phyloP scores from a whole-genome alignment of 164 flowering plant species.

The Stephania yunnanensis region DNA sequence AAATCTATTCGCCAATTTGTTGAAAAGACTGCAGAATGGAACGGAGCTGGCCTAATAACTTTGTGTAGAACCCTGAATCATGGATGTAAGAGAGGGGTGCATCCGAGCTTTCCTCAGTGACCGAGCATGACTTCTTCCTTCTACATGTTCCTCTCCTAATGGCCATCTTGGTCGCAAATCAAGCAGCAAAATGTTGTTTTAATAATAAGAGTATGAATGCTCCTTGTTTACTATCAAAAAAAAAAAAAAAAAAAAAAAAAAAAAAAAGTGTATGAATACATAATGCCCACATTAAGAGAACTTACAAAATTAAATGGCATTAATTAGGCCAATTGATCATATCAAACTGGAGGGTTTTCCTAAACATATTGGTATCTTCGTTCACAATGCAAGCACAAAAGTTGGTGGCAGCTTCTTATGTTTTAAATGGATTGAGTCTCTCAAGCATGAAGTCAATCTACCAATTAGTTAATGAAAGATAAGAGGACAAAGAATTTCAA shows the following conservation, averaged over 20 bases:
- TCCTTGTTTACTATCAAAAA: too few species aligned
- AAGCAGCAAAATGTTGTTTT: slow-evolving; percentile 33
- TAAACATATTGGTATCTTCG: too few species aligned
- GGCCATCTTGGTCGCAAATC: slow-evolving; percentile 98
- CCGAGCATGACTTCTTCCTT: slow-evolving; percentile 82
- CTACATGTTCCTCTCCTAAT: slow-evolving; percentile 73
- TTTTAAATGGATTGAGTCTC: background rate
- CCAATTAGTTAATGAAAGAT: background rate
- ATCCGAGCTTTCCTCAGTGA: slow-evolving; percentile 72
- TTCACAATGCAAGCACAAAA: too few species aligned
- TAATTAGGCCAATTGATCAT: too few species aligned
- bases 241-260: too few species aligned
- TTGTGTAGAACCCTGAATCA: slow-evolving; percentile 64
- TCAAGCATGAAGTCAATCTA: background rate
- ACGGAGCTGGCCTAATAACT: slow-evolving; percentile 13
- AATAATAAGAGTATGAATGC: background rate
- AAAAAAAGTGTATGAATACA: background rate
- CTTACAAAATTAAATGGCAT: too few species aligned
- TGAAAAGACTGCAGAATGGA: background rate
- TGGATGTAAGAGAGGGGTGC: slow-evolving; percentile 90
- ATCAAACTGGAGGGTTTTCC: too few species aligned
- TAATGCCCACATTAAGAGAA: background rate
- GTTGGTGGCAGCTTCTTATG: too few species aligned
- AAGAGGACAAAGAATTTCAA: background rate
- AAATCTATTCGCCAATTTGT: background rate